phyloP scores from a whole-genome alignment of 345 rosid species.

The Ceriops decandra region DNA sequence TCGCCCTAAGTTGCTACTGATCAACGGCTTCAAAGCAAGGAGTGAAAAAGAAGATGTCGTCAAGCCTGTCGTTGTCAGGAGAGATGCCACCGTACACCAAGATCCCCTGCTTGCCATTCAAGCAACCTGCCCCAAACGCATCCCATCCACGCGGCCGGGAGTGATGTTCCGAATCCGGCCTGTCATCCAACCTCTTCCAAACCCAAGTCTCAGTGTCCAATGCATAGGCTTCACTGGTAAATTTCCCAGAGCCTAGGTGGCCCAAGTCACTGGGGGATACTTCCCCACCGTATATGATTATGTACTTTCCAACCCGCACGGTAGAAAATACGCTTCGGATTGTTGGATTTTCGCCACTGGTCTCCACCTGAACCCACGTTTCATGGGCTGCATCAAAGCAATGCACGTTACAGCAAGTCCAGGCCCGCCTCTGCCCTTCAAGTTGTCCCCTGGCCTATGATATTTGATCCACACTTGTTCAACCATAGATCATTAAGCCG shows the following conservation, averaged over 20 bases:
- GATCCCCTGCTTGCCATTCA: conserved; percentile 51
- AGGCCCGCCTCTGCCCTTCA: conserved; percentile 80
- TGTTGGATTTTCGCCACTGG: conserved; percentile 63
- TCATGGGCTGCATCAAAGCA: conserved; percentile 48
- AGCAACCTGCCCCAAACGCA: conserved; percentile 51
- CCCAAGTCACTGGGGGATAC: conserved; percentile 86
- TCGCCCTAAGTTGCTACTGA: too few relatives aligned
- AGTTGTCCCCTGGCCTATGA: conserved; percentile 51
- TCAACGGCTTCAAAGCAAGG: conserved; percentile 30
- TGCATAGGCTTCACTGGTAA: conserved; percentile 51
- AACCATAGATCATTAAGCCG: conserved; percentile 69
- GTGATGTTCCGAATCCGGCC: conserved; percentile 37
- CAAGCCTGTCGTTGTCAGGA: conserved; percentile 85
- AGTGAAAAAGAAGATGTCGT: conserved; percentile 68
- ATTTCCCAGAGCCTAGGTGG: conserved; percentile 84
- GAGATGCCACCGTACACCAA: conserved; percentile 84
- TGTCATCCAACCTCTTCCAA: conserved; percentile 65
- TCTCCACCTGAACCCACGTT: conserved; percentile 65
- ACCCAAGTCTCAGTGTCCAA: conserved; percentile 53
- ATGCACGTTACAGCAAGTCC: conserved; percentile 71
- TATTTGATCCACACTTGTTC: conserved; percentile 55
- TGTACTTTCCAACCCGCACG: conserved; percentile 47
- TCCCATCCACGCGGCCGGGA: conserved; percentile 92
- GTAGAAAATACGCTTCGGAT: conserved; percentile 75
- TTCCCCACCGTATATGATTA: conserved; percentile 67